A percentile compares a stretch with the other conserved stretches of the same genome.
Evolutionary conservation across 169 alveolate species (phyloP).

Genomic region (Cryptosporidium meleagridis): DNA sequence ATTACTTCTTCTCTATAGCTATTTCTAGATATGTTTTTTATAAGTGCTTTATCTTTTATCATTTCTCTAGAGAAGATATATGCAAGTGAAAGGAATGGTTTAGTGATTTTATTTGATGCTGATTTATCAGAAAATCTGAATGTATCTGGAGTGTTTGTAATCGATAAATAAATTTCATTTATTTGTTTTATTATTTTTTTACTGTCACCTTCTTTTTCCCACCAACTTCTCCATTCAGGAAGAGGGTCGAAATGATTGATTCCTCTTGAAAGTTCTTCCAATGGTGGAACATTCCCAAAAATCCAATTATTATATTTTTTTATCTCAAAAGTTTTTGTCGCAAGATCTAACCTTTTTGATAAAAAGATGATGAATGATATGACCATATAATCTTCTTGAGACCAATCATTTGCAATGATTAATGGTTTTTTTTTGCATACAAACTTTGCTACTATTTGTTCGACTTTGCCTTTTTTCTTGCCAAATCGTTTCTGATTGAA

Average conservation of each 20-base stretch:
- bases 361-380: slow-evolving; percentile 43
- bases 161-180: neutral
- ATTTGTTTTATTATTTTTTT: slow-evolving; percentile 10
- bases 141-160: slow-evolving; percentile 29
- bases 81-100: slow-evolving; percentile 44
- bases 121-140: slow-evolving; percentile 32
- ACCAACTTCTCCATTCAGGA: slow-evolving; percentile 69
- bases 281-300: slow-evolving; percentile 52
- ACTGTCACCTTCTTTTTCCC: slow-evolving; percentile 38
- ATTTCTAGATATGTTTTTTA: neutral
- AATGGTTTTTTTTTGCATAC: slow-evolving; percentile 31
- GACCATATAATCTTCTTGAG: slow-evolving; percentile 19
- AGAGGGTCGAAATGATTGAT: neutral
- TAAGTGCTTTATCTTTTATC: slow-evolving; percentile 11
- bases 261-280: slow-evolving; percentile 48
- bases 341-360: slow-evolving; percentile 36
- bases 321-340: slow-evolving; percentile 20
- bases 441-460: slow-evolving; percentile 16
- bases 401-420: slow-evolving; percentile 64
- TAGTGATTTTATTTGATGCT: neutral
- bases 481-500: slow-evolving; percentile 37
- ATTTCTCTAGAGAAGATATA: slow-evolving; percentile 56
- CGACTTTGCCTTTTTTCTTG: slow-evolving; percentile 63
- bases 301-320: slow-evolving; percentile 42
- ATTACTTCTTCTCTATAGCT: neutral